Evolutionary conservation across 2,329 filamentous ascomycete genomes (phyloP).

Genomic region (Periglandula ipomoeae): DNA sequence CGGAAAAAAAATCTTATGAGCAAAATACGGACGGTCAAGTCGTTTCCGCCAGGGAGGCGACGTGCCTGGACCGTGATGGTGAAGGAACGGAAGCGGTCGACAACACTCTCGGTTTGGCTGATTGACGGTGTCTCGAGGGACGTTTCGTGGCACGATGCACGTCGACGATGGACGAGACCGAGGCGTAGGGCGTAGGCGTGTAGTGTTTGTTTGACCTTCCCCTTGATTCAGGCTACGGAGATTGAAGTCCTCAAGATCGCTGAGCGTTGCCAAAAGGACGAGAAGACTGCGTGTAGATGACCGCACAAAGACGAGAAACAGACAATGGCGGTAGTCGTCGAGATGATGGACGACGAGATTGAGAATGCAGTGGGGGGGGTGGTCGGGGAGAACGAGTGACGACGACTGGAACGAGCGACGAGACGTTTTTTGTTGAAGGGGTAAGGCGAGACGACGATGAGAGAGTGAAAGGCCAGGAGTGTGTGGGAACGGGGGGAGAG

Average conservation of each 20-base stretch:
- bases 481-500: slow-evolving; percentile 6
- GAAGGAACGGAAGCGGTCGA: neutral
- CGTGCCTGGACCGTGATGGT: slow-evolving; percentile 1
- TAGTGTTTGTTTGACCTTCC: neutral
- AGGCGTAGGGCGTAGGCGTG: neutral
- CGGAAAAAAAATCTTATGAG: neutral
- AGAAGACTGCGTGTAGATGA: neutral
- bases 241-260: neutral
- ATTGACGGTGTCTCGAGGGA: neutral
- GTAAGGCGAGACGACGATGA: slow-evolving; percentile 18
- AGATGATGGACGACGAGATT: slow-evolving; percentile 10
- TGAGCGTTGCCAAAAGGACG: slow-evolving; percentile 1
- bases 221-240: neutral
- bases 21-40: slow-evolving; percentile 11
- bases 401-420: slow-evolving; percentile 28
- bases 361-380: slow-evolving; percentile 17
- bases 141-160: neutral
- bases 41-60: slow-evolving; percentile 16
- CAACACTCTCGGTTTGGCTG: neutral
- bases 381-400: slow-evolving; percentile 26
- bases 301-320: slow-evolving; percentile 1
- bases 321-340: neutral
- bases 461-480: slow-evolving; percentile 9
- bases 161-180: neutral
- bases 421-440: slow-evolving; percentile 29